phyloP scores from a whole-genome alignment of 169 alveolate genomes.

The Plasmodium inui region DNA sequence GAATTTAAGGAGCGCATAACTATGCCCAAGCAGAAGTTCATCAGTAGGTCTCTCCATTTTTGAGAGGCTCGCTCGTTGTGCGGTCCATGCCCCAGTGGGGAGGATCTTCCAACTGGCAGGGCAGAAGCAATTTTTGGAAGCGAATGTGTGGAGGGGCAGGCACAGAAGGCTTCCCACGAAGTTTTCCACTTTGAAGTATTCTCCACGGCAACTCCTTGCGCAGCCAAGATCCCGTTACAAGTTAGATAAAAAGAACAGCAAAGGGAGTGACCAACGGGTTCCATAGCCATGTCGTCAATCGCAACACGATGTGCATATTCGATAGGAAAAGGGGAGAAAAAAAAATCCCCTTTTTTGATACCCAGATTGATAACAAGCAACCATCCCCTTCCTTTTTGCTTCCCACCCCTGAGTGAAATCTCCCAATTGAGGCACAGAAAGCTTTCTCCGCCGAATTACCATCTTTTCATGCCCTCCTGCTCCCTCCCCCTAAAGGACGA shows the following conservation, averaged over 20 bases:
- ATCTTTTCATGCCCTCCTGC: not conserved
- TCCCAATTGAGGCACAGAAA: not conserved
- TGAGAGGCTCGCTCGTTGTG: not conserved
- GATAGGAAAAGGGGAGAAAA: not conserved
- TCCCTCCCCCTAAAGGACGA: not conserved
- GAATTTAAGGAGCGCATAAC: conserved; percentile 70
- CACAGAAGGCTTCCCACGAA: not conserved
- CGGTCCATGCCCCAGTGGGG: not conserved
- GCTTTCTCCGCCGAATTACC: not conserved
- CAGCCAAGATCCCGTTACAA: not conserved
- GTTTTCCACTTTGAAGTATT: too few species aligned
- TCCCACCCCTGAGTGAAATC: not conserved
- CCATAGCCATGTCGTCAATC: not conserved
- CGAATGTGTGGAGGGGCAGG: not conserved
- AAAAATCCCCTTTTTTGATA: not conserved
- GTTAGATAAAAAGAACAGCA: not conserved
- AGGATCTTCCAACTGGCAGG: not conserved
- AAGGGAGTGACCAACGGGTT: not conserved
- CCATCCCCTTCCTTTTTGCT: not conserved
- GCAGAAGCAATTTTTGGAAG: not conserved
- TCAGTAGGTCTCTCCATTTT: conserved; percentile 21
- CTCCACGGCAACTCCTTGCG: not conserved
- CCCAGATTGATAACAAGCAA: not conserved
- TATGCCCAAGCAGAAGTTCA: conserved; percentile 59
- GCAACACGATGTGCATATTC: not conserved